phyloP scores from a whole-genome alignment of 2,329 filamentous ascomycete genomes.

The Trichophaea hybrida region DNA sequence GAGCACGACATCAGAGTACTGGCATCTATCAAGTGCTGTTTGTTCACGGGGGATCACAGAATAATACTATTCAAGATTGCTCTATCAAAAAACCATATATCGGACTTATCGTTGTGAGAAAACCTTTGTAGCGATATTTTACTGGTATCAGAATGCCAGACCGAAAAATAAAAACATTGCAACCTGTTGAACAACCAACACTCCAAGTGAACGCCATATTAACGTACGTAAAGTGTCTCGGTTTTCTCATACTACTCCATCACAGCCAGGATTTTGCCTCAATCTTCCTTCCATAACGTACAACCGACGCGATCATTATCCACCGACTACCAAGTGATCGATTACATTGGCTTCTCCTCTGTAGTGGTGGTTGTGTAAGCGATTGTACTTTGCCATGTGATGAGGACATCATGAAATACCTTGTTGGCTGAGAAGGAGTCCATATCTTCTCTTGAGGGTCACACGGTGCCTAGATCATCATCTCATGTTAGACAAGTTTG shows the following conservation, averaged over 20 bases:
- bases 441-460: conserved; percentile 86
- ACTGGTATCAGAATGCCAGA: too few species aligned
- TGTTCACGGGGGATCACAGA: not conserved
- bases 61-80: not conserved
- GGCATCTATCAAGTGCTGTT: not conserved
- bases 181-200: too few species aligned
- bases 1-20: not conserved
- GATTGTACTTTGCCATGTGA: not conserved
- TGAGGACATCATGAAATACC: conserved; percentile 28
- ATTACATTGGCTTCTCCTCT: conserved; percentile 8
- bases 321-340: not conserved
- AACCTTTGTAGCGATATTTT: not conserved
- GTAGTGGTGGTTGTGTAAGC: conserved; percentile 1
- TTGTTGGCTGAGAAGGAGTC: conserved; percentile 72
- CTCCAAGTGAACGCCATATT: too few species aligned
- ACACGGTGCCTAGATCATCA: conserved; percentile 57
- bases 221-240: too few species aligned
- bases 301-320: not conserved
- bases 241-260: too few species aligned
- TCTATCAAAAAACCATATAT: not conserved
- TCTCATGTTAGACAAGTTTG: not conserved
- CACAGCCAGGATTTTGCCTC: too few species aligned
- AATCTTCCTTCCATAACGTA: too few species aligned
- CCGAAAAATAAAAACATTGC: too few species aligned
- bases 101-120: not conserved